Conservation (phyloP, 345 rosid genomes). For the Triadica sebifera region DNA sequence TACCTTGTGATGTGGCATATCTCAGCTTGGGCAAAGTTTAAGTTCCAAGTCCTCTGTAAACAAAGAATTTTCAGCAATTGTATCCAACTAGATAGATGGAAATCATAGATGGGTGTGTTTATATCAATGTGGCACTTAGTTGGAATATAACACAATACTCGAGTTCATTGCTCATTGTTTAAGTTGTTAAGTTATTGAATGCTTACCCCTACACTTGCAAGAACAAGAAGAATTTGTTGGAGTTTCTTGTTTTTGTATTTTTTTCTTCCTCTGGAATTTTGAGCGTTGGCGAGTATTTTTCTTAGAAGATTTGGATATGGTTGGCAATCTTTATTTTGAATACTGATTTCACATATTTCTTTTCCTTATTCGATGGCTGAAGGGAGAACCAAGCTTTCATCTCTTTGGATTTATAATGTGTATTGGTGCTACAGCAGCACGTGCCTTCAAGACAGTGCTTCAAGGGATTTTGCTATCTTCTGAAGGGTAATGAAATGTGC, state of each 20-base stretch:
- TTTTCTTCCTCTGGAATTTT: too few relatives aligned
- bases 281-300: not conserved
- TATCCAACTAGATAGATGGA: too few relatives aligned
- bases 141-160: too few relatives aligned
- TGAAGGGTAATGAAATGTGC: constrained; percentile 37
- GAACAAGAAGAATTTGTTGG: not conserved
- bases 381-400: constrained; percentile 55
- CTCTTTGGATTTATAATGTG: constrained; percentile 47
- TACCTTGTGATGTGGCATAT: too few relatives aligned
- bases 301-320: not conserved
- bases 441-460: constrained; percentile 48
- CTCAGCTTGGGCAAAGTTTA: too few relatives aligned
- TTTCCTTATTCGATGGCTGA: constrained; percentile 22
- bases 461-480: constrained; percentile 50
- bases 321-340: not conserved
- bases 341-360: constrained; percentile 4
- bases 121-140: too few relatives aligned
- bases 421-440: constrained; percentile 45
- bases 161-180: too few relatives aligned
- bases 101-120: too few relatives aligned
- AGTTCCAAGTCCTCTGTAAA: too few relatives aligned
- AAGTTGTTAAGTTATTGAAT: too few relatives aligned
- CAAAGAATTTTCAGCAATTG: too few relatives aligned
- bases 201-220: not conserved
- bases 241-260: not conserved